phyloP scores from a whole-genome alignment of 2,329 filamentous ascomycete genomes.

The Phaeosphaeria sp. region DNA sequence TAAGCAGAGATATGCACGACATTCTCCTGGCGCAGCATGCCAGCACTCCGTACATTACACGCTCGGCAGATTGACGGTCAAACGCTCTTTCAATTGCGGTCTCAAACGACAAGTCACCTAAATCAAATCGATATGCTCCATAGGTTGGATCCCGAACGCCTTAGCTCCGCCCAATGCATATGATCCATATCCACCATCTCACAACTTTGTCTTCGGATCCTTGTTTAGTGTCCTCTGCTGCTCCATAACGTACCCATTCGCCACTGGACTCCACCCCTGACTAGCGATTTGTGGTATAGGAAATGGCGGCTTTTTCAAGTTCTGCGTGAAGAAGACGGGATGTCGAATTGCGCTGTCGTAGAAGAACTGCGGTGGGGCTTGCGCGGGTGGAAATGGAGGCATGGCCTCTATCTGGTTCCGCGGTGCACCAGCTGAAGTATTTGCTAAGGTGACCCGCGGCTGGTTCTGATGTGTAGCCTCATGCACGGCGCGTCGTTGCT shows the following conservation, averaged over 20 bases:
- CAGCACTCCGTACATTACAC: no score
- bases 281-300: conserved; percentile 45
- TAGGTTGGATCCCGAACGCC: conserved; percentile 66
- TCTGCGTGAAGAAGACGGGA: conserved; percentile 77
- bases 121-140: background rate
- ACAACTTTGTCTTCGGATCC: conserved; percentile 37
- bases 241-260: conserved; percentile 52
- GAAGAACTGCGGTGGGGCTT: conserved; percentile 19
- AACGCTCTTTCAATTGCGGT: background rate
- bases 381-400: conserved; percentile 44
- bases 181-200: conserved; percentile 3
- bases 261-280: conserved; percentile 51
- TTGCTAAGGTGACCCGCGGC: background rate
- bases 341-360: conserved; percentile 69
- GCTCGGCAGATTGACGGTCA: background rate
- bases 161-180: conserved; percentile 1
- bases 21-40: no score
- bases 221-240: conserved; percentile 21
- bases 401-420: conserved; percentile 59
- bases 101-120: background rate
- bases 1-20: no score
- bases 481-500: conserved; percentile 35
- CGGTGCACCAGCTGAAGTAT: conserved; percentile 26
- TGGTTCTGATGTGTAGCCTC: conserved; percentile 13
- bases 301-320: conserved; percentile 63